Evolutionary conservation across 176 grass and related monocot genomes (phyloP), one percentile per base, ranked within the genome.

Genomic region (Musa beccarii): DNA sequence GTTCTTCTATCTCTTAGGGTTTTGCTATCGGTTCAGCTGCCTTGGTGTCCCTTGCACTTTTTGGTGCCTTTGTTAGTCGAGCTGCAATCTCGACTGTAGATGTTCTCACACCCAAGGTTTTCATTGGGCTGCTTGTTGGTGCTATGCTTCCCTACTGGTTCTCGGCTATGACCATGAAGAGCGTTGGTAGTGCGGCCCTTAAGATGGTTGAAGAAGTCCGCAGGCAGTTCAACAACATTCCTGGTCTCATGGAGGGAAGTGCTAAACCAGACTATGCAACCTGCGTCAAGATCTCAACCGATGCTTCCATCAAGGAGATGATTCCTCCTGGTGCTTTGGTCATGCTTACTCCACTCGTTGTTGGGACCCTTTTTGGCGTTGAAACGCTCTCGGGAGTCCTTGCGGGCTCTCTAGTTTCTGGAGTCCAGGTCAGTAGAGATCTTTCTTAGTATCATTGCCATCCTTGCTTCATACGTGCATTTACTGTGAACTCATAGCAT

Each of bases 161-260:
- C 85, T 94, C 91, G 2, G 91, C 91, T 0, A 94, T 94, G 91
- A 94, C 91, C 23, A 94, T 94, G 91, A 94, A 94, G 80, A 94
- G 91, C 78, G 87, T 94, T 75, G 91, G 91, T n/a, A 90, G 87
- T 19, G 91, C 91, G 51, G 91, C 91, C 0, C 88, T 94, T 62
- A 86, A 94, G 81, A 95, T 95, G 92, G 92, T 95, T 49, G 92
- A 95, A 80, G 92, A 95, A 78, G 92, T 95, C 52, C 83, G 92
- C 26, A 77, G 92, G 75, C 92, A 95, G 76, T 95, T 95, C 86
- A 83, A 95, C 73, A 79, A 68, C 11, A 95, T 95, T 51, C 88
- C 92, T 76, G 92, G 92, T 62, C 65, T 95, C 21, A 84, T 95
- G 85, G 92, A 95, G 78, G 92, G 92, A 80, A 95, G 76, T 1